Evolutionary conservation across 495 filamentous ascomycete genomes (phyloP).

Genomic region (Penicillium lagena): DNA sequence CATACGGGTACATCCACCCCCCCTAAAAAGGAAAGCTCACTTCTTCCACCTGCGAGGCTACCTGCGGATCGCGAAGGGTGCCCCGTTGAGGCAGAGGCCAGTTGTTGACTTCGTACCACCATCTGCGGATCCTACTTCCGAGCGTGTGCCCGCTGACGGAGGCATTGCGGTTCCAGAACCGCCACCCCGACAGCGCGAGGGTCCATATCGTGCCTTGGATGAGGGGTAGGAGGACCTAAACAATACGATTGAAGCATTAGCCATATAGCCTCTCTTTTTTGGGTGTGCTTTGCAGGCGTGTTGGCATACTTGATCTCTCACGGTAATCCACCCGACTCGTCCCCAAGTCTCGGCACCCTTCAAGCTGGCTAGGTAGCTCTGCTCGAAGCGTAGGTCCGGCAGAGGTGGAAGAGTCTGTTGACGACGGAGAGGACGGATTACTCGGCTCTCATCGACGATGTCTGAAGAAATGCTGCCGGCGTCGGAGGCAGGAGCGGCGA

Average conservation of each 20-base stretch:
- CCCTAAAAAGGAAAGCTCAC: conserved; percentile 30
- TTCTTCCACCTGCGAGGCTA: conserved; percentile 39
- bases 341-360: conserved; percentile 68
- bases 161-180: conserved; percentile 70
- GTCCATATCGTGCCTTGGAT: conserved; percentile 81
- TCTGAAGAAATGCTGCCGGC: conserved; percentile 38
- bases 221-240: conserved; percentile 73
- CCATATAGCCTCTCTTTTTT: not conserved
- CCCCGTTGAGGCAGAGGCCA: conserved; percentile 55
- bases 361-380: conserved; percentile 89
- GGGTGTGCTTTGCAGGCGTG: not conserved
- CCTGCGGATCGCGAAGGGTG: conserved; percentile 16
- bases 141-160: conserved; percentile 61
- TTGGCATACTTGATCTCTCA: conserved; percentile 70
- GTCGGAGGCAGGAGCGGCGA: conserved; percentile 44
- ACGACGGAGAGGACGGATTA: conserved; percentile 48
- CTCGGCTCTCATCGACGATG: conserved; percentile 43
- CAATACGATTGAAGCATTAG: conserved; percentile 1
- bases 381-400: conserved; percentile 92
- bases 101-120: conserved; percentile 91
- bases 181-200: conserved; percentile 72
- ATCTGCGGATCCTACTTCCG: conserved; percentile 66
- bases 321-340: conserved; percentile 74
- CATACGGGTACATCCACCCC: too few relatives aligned
- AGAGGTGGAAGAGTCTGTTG: conserved; percentile 65